phyloP scores from a whole-genome alignment of 2,329 filamentous ascomycete genomes.

The Hymenoscyphus repandus region DNA sequence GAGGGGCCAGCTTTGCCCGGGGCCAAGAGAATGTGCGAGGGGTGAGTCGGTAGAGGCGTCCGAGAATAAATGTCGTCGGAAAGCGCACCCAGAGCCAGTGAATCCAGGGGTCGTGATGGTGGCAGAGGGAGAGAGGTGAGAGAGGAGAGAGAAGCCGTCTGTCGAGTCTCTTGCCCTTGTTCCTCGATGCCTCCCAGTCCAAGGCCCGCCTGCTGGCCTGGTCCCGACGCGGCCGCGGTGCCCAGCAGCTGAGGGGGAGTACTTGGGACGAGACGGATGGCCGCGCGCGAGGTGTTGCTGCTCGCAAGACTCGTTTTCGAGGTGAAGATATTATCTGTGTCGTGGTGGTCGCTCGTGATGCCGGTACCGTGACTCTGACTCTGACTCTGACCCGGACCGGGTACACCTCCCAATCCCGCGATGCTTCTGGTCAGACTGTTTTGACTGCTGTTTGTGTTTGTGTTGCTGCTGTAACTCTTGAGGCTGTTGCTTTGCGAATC shows the following conservation, averaged over 20 bases:
- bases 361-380: too few species aligned
- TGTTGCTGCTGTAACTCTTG: slow-evolving; percentile 12
- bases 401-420: too few species aligned
- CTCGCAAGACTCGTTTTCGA: not conserved
- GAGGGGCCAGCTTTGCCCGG: slow-evolving; percentile 6
- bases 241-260: slow-evolving; percentile 17
- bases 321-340: not conserved
- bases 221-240: too few species aligned
- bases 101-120: too few species aligned
- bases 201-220: too few species aligned
- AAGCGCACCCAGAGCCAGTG: not conserved
- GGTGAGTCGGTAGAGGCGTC: slow-evolving; percentile 30
- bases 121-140: too few species aligned
- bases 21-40: slow-evolving; percentile 28
- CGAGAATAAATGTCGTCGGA: slow-evolving; percentile 27
- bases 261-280: slow-evolving; percentile 18
- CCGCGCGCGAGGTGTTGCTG: slow-evolving; percentile 4
- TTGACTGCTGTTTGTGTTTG: slow-evolving; percentile 19
- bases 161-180: too few species aligned
- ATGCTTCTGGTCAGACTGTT: slow-evolving; percentile 5
- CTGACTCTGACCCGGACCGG: too few species aligned
- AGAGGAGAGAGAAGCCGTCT: too few species aligned
- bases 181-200: too few species aligned
- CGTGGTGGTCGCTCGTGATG: too few species aligned
- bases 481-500: slow-evolving; percentile 21